Evolutionary conservation across 2,329 filamentous ascomycete genomes (phyloP).

Genomic region (Chalaropsis ovoidea): DNA sequence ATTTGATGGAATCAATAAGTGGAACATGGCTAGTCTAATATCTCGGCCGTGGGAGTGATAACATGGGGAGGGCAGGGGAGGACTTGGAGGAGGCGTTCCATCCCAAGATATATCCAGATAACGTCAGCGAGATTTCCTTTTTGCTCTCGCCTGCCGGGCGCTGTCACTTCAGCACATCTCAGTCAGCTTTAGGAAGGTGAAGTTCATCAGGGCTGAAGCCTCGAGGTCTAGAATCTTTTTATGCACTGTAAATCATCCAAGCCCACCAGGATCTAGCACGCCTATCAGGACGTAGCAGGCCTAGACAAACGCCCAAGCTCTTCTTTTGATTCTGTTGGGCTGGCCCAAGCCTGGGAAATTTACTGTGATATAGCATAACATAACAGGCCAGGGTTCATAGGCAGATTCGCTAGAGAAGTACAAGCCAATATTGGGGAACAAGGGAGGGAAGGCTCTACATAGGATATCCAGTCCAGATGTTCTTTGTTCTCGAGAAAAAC

Average conservation of each 20-base stretch:
- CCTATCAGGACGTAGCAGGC: too few relatives aligned
- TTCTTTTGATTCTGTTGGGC: neutral
- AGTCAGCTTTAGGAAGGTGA: conserved; percentile 3
- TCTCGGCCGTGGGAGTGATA: neutral
- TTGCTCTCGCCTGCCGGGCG: neutral
- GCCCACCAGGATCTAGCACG: neutral
- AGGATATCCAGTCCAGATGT: neutral
- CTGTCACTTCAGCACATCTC: conserved; percentile 4
- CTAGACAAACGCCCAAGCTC: neutral
- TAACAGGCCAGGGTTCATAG: neutral
- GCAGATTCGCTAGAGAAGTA: neutral
- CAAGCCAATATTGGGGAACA: neutral
- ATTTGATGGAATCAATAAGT: neutral
- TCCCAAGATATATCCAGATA: neutral
- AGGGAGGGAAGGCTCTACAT: neutral
- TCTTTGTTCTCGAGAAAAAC: neutral
- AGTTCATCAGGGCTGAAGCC: neutral
- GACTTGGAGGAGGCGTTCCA: neutral
- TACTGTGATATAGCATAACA: neutral
- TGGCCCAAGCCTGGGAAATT: neutral
- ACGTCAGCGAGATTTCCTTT: neutral
- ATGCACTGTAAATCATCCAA: neutral
- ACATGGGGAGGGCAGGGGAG: neutral
- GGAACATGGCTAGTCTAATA: neutral
- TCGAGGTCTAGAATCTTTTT: neutral